Conservation (phyloP, 2,329 filamentous ascomycete genomes). For the Xylaria sp. region DNA sequence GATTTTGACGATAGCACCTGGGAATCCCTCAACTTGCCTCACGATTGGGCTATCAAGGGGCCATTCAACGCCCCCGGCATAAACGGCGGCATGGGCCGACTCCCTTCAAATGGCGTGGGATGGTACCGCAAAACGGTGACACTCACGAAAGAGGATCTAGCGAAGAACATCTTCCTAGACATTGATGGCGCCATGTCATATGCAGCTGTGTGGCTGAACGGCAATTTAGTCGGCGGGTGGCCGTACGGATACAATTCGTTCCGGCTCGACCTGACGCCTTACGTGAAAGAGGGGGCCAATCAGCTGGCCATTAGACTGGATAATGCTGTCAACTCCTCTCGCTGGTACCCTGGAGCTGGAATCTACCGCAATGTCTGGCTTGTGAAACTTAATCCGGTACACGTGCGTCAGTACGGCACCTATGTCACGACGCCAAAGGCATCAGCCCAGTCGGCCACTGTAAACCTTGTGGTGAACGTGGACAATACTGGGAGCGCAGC, state of each 20-base stretch:
- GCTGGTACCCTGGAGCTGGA: slow-evolving; percentile 66
- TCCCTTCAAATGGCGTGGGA: slow-evolving; percentile 63
- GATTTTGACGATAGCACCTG: slow-evolving; percentile 50
- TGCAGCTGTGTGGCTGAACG: slow-evolving; percentile 64
- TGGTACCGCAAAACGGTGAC: slow-evolving; percentile 60
- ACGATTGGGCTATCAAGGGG: slow-evolving; percentile 59
- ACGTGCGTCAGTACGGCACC: slow-evolving; percentile 63
- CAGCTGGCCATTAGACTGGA: slow-evolving; percentile 63
- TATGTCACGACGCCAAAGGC: slow-evolving; percentile 59
- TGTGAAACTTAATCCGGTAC: slow-evolving; percentile 57
- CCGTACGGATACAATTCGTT: slow-evolving; percentile 64
- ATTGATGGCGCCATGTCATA: slow-evolving; percentile 65
- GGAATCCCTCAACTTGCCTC: slow-evolving; percentile 55
- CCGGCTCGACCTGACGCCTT: slow-evolving; percentile 61
- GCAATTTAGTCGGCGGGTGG: slow-evolving; percentile 62
- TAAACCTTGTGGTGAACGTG: slow-evolving; percentile 58
- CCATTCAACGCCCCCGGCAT: slow-evolving; percentile 53
- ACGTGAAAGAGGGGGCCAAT: slow-evolving; percentile 54
- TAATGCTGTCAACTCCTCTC: slow-evolving; percentile 59
- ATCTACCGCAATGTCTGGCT: slow-evolving; percentile 67
- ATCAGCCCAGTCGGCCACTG: slow-evolving; percentile 56
- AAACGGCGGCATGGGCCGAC: slow-evolving; percentile 54
- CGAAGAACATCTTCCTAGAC: slow-evolving; percentile 44
- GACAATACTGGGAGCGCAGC: slow-evolving; percentile 55
- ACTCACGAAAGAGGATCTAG: slow-evolving; percentile 32